A percentile compares a stretch with the other conserved stretches of the same genome.
Evolutionary conservation across 2,329 filamentous ascomycete species (phyloP).

Genomic region (Dryadomyces quercus-mongolicae): DNA sequence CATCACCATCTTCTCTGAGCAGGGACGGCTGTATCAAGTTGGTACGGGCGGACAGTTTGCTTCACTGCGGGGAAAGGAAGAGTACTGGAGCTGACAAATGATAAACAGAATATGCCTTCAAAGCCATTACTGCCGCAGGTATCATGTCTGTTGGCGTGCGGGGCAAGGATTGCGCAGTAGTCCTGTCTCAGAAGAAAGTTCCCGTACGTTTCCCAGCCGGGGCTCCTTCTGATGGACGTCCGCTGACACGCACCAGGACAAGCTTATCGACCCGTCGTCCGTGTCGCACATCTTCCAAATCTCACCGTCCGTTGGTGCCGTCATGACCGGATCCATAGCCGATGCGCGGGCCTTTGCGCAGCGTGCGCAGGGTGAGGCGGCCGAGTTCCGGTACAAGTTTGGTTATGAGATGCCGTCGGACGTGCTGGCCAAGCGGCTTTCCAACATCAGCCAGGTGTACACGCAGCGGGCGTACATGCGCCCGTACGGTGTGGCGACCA

Average conservation of each 20-base stretch:
- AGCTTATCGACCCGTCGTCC: constrained; percentile 94
- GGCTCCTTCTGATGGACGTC: not conserved
- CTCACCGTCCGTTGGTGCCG: constrained; percentile 90
- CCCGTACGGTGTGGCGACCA: constrained; percentile 89
- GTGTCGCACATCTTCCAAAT: constrained; percentile 97
- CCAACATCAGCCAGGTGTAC: constrained; percentile 99
- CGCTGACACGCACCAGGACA: constrained; percentile 52
- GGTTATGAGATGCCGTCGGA: constrained; percentile 99
- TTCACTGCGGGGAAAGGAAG: not conserved
- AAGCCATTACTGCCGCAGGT: constrained; percentile 97
- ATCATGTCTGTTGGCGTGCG: constrained; percentile 95
- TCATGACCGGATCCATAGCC: constrained; percentile 97
- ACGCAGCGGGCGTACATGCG: constrained; percentile 98
- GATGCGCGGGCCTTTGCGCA: constrained; percentile 90
- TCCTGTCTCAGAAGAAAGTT: constrained; percentile 98
- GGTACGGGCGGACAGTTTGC: constrained; percentile 47
- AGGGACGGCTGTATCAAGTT: constrained; percentile 98
- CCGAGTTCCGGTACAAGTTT: constrained; percentile 96
- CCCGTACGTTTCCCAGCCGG: constrained; percentile 50
- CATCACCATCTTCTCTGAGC: constrained; percentile 99
- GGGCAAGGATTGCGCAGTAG: constrained; percentile 94
- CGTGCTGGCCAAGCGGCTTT: constrained; percentile 87
- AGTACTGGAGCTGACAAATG: not conserved
- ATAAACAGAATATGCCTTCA: constrained; percentile 92
- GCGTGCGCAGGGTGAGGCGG: constrained; percentile 87